Evolutionary conservation across 371 early-diverging fungal genomes (phyloP).

Genomic region (Mucor velutinosus): DNA sequence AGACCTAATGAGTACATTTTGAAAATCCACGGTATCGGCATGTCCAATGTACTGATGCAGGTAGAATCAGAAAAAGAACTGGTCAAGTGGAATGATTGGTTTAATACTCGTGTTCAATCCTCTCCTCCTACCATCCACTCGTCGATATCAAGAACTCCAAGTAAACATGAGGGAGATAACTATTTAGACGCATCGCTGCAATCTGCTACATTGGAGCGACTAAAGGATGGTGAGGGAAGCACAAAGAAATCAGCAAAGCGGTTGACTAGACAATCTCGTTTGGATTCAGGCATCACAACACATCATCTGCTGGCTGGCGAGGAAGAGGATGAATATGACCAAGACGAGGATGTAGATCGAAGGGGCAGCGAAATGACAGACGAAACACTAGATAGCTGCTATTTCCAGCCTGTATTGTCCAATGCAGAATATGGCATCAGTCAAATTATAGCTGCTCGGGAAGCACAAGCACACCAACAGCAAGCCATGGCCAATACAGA

Average conservation of each 20-base stretch:
- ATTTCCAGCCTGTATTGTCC: conserved; percentile 10
- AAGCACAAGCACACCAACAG: conserved; percentile 8
- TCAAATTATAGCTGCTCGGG: conserved; percentile 6
- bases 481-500: neutral
- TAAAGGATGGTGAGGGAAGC: neutral
- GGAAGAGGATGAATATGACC: neutral
- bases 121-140: neutral
- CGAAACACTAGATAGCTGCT: conserved; percentile 12
- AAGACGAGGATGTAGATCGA: conserved; percentile 1
- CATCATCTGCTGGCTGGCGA: conserved; percentile 10
- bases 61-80: conserved; percentile 49
- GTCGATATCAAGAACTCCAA: neutral
- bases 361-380: conserved; percentile 21
- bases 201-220: neutral
- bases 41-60: conserved; percentile 51
- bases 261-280: neutral
- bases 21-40: conserved; percentile 42
- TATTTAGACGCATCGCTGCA: neutral
- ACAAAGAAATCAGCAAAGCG: neutral
- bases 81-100: conserved; percentile 47
- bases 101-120: conserved; percentile 19
- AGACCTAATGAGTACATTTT: conserved; percentile 43
- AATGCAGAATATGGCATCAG: conserved; percentile 6
- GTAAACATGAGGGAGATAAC: neutral
- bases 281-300: conserved; percentile 22